Base-by-base conservation (phyloP, 129 eudicot genomes). In the Rutidosis leptorrhynchoides region DNA sequence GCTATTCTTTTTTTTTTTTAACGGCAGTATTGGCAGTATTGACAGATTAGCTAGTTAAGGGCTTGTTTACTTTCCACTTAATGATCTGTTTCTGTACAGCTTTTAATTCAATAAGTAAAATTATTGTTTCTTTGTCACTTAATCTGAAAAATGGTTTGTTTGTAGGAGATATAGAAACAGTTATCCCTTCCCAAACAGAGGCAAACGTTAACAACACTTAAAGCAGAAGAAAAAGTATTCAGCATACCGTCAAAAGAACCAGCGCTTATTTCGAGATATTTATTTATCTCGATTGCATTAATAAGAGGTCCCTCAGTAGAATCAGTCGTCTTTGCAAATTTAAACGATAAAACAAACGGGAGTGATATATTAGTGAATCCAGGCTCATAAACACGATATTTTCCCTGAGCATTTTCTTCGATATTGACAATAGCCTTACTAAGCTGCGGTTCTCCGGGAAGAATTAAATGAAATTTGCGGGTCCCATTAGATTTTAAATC, bases 221-320 rank as follows among this genome's bases (percentile, higher is more conserved):
- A n/a, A n/a, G n/a, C n/a, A n/a, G n/a, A n/a, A n/a, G n/a, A n/a
- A n/a, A n/a, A n/a, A n/a, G n/a, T n/a, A n/a, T n/a, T n/a, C n/a
- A 58, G 61, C 64, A 73, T 74, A 89, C 94, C 96, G 72, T 89
- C 94, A 49, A 77, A 46, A 58, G 87, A 83, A 49, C 94, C 96
- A 42, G 76, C 87, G 54, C 32, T 79, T 79, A 64, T 89, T 76
- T 68, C 67, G 17, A 89, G 46, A 62, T 85, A 89, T 76, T 73
- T 89, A 43, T 83, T 83, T 58, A 89, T 85, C 80, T 89, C 96
- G 83, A 89, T 77, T n/a, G 96, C 96, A 72, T 89, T 89, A 46
- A 89, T 17, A 53, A 89, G 85, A 23, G 96, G 96, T 8, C 96
- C 96, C 79, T 72, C 71, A 0, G 82, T 83, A 45, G 96, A 89